A percentile compares a stretch with the other conserved stretches of the same genome.
Conservation (phyloP, 2,329 filamentous ascomycete genomes). For the Thelonectria discophora region DNA sequence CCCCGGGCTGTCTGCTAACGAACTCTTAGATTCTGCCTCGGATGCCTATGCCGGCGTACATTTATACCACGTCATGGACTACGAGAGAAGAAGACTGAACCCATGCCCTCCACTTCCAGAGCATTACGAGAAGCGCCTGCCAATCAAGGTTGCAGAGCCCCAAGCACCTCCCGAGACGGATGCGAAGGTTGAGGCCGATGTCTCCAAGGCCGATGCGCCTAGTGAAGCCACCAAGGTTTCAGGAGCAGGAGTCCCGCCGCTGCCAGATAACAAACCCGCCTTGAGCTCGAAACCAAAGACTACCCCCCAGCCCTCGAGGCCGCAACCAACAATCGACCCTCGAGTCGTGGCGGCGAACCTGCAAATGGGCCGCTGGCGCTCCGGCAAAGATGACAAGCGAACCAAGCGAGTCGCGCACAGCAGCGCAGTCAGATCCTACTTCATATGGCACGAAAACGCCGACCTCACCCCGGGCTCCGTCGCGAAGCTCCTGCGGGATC, state of each 20-base stretch:
- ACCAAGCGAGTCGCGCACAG: slow-evolving; percentile 36
- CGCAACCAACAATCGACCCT: slow-evolving; percentile 44
- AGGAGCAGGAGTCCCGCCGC: not conserved
- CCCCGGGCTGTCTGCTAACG: slow-evolving; percentile 8
- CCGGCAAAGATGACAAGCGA: slow-evolving; percentile 37
- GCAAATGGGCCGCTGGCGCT: slow-evolving; percentile 49
- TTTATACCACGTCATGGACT: slow-evolving; percentile 76
- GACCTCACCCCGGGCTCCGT: slow-evolving; percentile 59
- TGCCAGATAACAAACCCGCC: not conserved
- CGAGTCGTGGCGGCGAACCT: slow-evolving; percentile 56
- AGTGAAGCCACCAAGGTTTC: slow-evolving; percentile 17
- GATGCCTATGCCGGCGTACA: slow-evolving; percentile 84
- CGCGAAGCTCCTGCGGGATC: slow-evolving; percentile 65
- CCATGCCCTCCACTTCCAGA: slow-evolving; percentile 77
- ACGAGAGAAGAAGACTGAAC: slow-evolving; percentile 69
- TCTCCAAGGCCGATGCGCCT: slow-evolving; percentile 4
- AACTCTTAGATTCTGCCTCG: slow-evolving; percentile 73
- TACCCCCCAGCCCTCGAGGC: not conserved
- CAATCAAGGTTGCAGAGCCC: slow-evolving; percentile 62
- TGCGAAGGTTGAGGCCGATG: slow-evolving; percentile 3
- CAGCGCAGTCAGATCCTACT: slow-evolving; percentile 65
- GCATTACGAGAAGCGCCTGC: slow-evolving; percentile 71
- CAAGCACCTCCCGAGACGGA: slow-evolving; percentile 11
- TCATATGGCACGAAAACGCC: slow-evolving; percentile 67
- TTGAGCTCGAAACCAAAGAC: not conserved